Evolutionary conservation across 306 rosid genomes (phyloP), one percentile per base, ranked within the genome.

Genomic region (Gleditsia sinensis): DNA sequence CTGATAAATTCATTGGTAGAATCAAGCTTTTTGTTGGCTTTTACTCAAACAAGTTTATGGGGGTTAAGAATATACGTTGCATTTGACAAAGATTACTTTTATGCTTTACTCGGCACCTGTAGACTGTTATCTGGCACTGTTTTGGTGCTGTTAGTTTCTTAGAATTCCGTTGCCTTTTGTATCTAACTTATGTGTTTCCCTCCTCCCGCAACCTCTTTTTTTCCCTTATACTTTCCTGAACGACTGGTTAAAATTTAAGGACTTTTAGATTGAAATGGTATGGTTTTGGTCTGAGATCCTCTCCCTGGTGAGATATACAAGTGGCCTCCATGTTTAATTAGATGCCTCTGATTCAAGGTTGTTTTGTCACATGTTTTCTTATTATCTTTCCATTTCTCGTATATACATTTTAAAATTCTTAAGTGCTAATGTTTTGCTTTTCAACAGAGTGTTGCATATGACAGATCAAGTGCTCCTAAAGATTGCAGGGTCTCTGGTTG

Each of bases 401-500:
- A 20, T 32, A 25, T 9, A n/a, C 27, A 17, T 43, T 58, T 8
- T 36, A 37, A 37, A 39, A 8, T 48, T 34, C 42, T 36, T 51
- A 8, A n/a, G n/a, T 75, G 40, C 72, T 74, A 51, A 80, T 43
- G 39, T 24, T 49, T 74, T 62, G 6, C 59, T 21, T 33, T 57
- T 68, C 68, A 65, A 84, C 90, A 95, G 98, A 92, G 90, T n/a
- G 97, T 90, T 53, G 96, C 98, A 51, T 95, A 61, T 64, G 98
- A 95, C 77, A 79, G 97, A 84, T 76, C 90, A 48, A 92, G 98
- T 57, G 97, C 98, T 49, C 99, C 96, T 12, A 92, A 88, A 83
- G 89, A 90, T 79, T 92, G 98, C 79, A 84, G 96, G 77, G 78
- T 95, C 32, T 90, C 97, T 13, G 99, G 98, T 43, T 92, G 98